phyloP scores from a whole-genome alignment of 73 alveolate genomes.

The Durusdinium trenchii region DNA sequence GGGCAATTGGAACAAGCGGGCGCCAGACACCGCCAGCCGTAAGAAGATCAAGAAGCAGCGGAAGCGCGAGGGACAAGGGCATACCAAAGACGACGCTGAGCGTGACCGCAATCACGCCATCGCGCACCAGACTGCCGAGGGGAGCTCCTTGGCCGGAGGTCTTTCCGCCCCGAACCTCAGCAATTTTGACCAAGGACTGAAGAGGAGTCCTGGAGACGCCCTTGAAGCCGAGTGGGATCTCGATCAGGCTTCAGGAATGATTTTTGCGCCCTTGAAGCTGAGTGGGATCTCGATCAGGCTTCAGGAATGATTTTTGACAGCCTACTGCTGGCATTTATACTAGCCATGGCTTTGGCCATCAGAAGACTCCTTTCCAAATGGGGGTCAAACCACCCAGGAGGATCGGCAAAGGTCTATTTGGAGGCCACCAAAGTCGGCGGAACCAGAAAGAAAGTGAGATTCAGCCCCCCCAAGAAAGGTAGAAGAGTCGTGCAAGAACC shows the following conservation, averaged over 20 bases:
- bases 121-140: constrained; percentile 62
- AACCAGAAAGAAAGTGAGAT: background rate
- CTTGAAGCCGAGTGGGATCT: too few relatives aligned
- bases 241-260: too few relatives aligned
- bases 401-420: too few relatives aligned
- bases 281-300: too few relatives aligned
- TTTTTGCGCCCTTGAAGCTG: too few relatives aligned
- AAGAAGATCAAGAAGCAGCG: background rate
- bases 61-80: background rate
- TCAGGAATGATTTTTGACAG: too few relatives aligned
- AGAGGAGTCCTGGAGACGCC: too few relatives aligned
- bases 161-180: background rate
- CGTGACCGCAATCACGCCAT: constrained; percentile 40
- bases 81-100: constrained; percentile 8
- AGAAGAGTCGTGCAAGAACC: background rate
- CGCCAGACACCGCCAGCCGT: background rate
- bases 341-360: too few relatives aligned
- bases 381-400: too few relatives aligned
- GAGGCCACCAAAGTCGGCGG: background rate
- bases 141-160: constrained; percentile 29
- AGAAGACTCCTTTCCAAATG: too few relatives aligned
- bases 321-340: too few relatives aligned
- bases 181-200: background rate
- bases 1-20: background rate
- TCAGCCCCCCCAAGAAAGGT: background rate